phyloP scores from a whole-genome alignment of 805 yeast species.

The Suhomyces emberorum region DNA sequence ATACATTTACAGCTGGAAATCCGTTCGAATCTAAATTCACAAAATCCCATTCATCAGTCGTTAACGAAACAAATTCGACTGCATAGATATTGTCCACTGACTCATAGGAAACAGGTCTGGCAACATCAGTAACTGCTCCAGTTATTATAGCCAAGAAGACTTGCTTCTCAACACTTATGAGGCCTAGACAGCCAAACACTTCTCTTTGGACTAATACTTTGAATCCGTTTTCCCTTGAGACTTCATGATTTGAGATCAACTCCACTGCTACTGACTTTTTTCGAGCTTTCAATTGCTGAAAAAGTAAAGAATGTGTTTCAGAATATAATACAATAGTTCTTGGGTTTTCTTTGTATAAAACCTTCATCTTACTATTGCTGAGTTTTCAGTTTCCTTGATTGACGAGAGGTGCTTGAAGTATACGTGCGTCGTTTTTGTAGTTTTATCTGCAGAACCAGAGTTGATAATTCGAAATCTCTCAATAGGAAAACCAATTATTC shows the following conservation, averaged over 20 bases:
- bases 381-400: too few relatives aligned
- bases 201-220: constrained; percentile 36
- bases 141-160: constrained; percentile 78
- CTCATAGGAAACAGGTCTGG: constrained; percentile 77
- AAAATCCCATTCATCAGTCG: constrained; percentile 75
- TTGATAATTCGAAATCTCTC: too few relatives aligned
- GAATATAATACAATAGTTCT: constrained; percentile 29
- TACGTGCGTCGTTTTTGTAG: too few relatives aligned
- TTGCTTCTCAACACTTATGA: constrained; percentile 65
- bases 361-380: too few relatives aligned
- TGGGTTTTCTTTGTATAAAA: constrained; percentile 30
- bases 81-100: constrained; percentile 73
- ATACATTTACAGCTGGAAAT: constrained; percentile 48
- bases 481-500: too few relatives aligned
- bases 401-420: too few relatives aligned
- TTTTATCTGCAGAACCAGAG: too few relatives aligned
- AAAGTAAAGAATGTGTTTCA: constrained; percentile 27
- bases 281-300: constrained; percentile 20
- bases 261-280: constrained; percentile 45
- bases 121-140: constrained; percentile 65
- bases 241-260: constrained; percentile 33
- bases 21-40: constrained; percentile 68
- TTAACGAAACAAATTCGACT: constrained; percentile 85
- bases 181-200: constrained; percentile 71
- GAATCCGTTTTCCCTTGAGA: constrained; percentile 39